phyloP scores from a whole-genome alignment of 306 rosid species.

The Citrullus colocynthis region DNA sequence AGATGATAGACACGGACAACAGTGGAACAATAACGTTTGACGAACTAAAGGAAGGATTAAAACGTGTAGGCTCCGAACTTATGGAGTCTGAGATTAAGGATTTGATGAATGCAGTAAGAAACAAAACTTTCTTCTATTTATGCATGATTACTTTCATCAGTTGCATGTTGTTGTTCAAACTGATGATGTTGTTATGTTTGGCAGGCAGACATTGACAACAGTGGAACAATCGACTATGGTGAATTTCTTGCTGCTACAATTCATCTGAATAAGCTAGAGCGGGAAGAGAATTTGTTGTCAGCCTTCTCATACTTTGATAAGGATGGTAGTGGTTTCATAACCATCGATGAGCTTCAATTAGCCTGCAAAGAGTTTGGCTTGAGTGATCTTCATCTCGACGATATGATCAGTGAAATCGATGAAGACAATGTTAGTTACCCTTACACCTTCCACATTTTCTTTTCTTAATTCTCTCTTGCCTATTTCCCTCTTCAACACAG shows the following conservation, averaged over 20 bases:
- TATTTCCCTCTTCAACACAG: background rate
- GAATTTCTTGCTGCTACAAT: slow-evolving; percentile 43
- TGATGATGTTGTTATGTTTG: background rate
- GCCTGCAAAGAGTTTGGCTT: slow-evolving; percentile 38
- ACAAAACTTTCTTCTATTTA: background rate
- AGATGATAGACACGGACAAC: slow-evolving; percentile 37
- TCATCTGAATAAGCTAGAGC: slow-evolving; percentile 38
- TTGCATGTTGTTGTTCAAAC: background rate
- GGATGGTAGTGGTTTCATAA: slow-evolving; percentile 38
- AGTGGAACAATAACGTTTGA: slow-evolving; percentile 39
- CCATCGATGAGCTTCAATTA: slow-evolving; percentile 34
- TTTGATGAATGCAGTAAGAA: slow-evolving; percentile 32
- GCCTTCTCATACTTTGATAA: slow-evolving; percentile 41
- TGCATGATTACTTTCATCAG: background rate
- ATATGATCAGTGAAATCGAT: slow-evolving; percentile 37
- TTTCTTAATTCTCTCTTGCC: background rate
- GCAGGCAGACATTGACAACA: slow-evolving; percentile 39
- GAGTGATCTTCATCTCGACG: slow-evolving; percentile 32
- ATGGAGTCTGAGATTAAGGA: slow-evolving; percentile 42
- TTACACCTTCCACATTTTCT: background rate
- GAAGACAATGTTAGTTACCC: slow-evolving; percentile 25
- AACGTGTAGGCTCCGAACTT: slow-evolving; percentile 33
- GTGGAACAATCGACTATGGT: slow-evolving; percentile 33
- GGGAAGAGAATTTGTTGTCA: slow-evolving; percentile 31
- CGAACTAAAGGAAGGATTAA: slow-evolving; percentile 31